These are phyloP conservation scores for Trametopsis cervina DNA, from an alignment of 768 basidiomycete genomes.

Conservation along the genomic window DNA sequence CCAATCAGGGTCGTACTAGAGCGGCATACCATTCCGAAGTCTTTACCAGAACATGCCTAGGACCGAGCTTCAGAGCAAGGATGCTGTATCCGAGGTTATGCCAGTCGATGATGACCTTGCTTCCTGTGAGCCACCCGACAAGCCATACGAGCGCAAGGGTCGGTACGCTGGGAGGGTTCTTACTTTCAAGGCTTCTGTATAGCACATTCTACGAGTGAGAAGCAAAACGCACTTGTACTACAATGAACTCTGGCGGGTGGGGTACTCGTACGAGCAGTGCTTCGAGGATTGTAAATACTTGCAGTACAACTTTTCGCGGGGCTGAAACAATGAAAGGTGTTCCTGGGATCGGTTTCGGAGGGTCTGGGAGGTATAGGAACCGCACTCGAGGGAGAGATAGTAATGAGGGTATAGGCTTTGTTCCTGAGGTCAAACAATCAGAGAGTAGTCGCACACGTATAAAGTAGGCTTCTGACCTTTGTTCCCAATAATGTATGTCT, in stretches of 20 bases:
- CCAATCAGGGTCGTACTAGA: too few relatives aligned
- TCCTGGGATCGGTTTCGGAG: slow-evolving; percentile 42
- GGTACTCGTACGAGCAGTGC: slow-evolving; percentile 54
- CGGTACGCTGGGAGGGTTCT: slow-evolving; percentile 98
- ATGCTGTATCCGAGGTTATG: slow-evolving; percentile 97
- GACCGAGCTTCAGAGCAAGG: slow-evolving; percentile 74
- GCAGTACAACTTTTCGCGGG: slow-evolving; percentile 73
- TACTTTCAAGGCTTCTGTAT: slow-evolving; percentile 8
- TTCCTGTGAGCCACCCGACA: slow-evolving; percentile 57
- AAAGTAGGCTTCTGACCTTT: too few relatives aligned
- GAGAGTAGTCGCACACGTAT: too few relatives aligned
- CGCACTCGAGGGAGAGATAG: slow-evolving; percentile 57
- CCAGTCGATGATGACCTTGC: slow-evolving; percentile 96
- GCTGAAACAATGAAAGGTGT: slow-evolving; percentile 69
- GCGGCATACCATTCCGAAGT: slow-evolving; percentile 62
- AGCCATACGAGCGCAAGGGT: slow-evolving; percentile 84
- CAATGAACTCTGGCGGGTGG: slow-evolving; percentile 72
- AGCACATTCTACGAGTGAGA: not conserved
- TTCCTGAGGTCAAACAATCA: slow-evolving; percentile 45
- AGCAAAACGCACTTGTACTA: slow-evolving; percentile 70
- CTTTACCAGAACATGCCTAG: slow-evolving; percentile 58
- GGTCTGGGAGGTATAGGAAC: slow-evolving; percentile 61
- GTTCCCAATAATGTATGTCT: slow-evolving; percentile 82
- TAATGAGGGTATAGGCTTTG: slow-evolving; percentile 69
- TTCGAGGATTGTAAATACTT: slow-evolving; percentile 55